Evolutionary conservation across 345 rosid species (phyloP), one percentile per base, ranked within the genome.

Genomic region (Hevea brasiliensis): DNA sequence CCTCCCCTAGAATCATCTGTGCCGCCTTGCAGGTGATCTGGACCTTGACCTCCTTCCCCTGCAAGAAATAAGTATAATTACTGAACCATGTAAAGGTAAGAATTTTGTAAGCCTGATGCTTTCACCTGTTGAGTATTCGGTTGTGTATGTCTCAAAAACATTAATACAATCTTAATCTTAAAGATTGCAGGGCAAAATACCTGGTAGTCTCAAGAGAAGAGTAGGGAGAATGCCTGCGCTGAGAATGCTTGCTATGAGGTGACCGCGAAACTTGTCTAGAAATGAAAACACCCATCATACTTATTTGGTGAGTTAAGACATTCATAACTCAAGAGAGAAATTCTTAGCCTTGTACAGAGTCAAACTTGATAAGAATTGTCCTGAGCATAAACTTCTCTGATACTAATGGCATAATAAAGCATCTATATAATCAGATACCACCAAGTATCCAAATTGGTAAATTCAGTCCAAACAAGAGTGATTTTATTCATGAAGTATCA

Each of bases 181-280:
- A 27, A 65, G 74, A 72, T 65, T 42, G 67, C 73, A 66, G 50
- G 79, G 84, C 23, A 74, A 65, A 82, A 77, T 89, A 93, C 99
- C 97, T 93, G 78, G 83, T 74, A n/a, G 65, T 81, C 80, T 89
- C 96, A 89, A 86, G 88, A 91, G 99, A 91, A 87, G 97, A 87
- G 86, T 91, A 88, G 88, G 91, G 94, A 85, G 89, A 90, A 78
- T 91, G 90, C 89, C 95, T 93, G 95, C 87, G 91, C 86, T 91
- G 91, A 89, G 96, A 93, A 88, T 88, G 92, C 97, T 88, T 95
- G 94, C 97, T 91, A 92, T 89, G 92, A 80, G 98, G 99, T 85
- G 99, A 95, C 91, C 94, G 85, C 87, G 89, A 88, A 85, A 87
- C 90, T 82, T 90, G 90, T 95, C 99, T 95, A 95, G 86, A 95